Evolutionary conservation across 192 early-diverging fungal genomes (phyloP).

Genomic region (Obelidium mucronatum): DNA sequence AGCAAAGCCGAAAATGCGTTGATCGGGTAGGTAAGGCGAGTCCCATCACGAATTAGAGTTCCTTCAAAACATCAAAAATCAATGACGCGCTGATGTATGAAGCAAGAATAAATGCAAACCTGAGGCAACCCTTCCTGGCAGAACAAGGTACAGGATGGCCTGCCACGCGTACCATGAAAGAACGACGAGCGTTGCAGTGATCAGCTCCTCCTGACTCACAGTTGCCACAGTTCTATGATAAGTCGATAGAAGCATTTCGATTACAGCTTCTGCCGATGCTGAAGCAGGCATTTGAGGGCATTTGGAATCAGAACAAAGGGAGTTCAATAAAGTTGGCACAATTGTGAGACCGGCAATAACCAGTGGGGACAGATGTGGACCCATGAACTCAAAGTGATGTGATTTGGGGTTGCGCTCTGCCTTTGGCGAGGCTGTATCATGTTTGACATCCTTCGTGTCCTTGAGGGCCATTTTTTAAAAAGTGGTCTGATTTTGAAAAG

Average conservation of each 20-base stretch:
- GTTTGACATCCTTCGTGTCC: not conserved
- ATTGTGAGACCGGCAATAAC: constrained; percentile 34
- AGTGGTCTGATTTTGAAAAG: constrained; percentile 1
- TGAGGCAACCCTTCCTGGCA: constrained; percentile 71
- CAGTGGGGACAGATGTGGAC: constrained; percentile 44
- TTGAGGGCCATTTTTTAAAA: not conserved
- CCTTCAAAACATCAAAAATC: constrained; percentile 47
- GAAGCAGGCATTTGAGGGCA: constrained; percentile 35
- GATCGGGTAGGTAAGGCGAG: constrained; percentile 80
- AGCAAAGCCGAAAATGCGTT: constrained; percentile 62
- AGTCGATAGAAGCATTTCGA: not conserved
- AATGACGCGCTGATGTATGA: not conserved
- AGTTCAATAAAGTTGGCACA: constrained; percentile 19
- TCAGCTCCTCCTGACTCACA: not conserved
- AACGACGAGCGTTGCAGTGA: constrained; percentile 7
- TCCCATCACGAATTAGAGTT: constrained; percentile 72
- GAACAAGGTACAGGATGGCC: constrained; percentile 65
- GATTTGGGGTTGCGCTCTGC: constrained; percentile 44
- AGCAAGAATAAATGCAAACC: not conserved
- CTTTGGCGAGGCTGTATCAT: not conserved
- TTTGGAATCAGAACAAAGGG: constrained; percentile 27
- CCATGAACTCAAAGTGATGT: constrained; percentile 84
- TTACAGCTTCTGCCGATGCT: not conserved
- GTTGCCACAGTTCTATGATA: not conserved
- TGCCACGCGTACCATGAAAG: constrained; percentile 75